Conservation (phyloP, 1,139 yeast genomes). For the Yamadazyma atmosphaerica region DNA sequence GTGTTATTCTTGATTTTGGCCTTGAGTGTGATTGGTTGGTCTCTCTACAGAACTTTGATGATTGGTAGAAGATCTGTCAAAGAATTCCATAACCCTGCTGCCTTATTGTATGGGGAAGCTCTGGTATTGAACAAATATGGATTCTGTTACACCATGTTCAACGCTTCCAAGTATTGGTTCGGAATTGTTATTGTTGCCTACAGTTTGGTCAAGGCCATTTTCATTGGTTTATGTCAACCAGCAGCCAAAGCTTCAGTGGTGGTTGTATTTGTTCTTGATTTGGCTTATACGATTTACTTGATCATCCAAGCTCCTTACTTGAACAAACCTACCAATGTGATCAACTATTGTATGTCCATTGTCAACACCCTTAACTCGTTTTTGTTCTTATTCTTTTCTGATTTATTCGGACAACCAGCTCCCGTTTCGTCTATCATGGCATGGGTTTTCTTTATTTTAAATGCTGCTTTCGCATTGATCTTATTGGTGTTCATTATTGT, state of each 20-base stretch:
- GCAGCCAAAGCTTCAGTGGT: constrained; percentile 72
- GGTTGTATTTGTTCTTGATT: constrained; percentile 63
- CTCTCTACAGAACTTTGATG: constrained; percentile 55
- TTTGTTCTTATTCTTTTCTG: constrained; percentile 71
- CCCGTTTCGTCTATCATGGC: constrained; percentile 76
- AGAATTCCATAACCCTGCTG: constrained; percentile 70
- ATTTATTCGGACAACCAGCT: constrained; percentile 67
- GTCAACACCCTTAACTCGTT: constrained; percentile 71
- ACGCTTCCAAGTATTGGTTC: constrained; percentile 75
- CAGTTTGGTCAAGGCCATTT: constrained; percentile 57
- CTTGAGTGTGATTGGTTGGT: constrained; percentile 55
- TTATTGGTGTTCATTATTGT: constrained; percentile 61
- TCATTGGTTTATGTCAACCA: constrained; percentile 67
- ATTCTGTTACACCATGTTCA: constrained; percentile 80
- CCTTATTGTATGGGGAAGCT: constrained; percentile 69
- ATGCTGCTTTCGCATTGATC: constrained; percentile 73
- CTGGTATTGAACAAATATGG: constrained; percentile 68
- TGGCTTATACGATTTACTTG: constrained; percentile 58
- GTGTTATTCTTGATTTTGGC: constrained; percentile 59
- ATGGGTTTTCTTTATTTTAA: constrained; percentile 73
- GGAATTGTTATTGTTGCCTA: constrained; percentile 59
- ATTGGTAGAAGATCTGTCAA: constrained; percentile 58
- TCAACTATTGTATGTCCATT: constrained; percentile 62
- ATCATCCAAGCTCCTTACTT: constrained; percentile 64
- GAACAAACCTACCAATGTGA: constrained; percentile 69